These are phyloP conservation scores for Ambispora gerdemannii DNA, from an alignment of 192 early-diverging fungal species.

Conservation along the genomic window DNA sequence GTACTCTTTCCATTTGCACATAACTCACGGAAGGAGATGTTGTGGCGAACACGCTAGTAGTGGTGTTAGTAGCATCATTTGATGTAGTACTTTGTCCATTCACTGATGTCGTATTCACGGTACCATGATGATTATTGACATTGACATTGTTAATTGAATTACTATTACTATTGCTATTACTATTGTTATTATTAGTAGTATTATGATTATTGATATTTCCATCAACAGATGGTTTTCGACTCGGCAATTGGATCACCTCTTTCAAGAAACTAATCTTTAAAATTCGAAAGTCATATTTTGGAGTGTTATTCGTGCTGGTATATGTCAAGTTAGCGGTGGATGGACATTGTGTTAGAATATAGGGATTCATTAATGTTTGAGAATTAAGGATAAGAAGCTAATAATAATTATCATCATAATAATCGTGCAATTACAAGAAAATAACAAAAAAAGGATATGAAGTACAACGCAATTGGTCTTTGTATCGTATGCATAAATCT, in stretches of 20 bases:
- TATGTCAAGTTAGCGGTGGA: conserved; percentile 17
- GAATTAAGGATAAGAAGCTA: conserved; percentile 23
- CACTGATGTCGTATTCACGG: not conserved
- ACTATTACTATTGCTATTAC: not conserved
- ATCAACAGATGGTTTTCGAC: conserved; percentile 21
- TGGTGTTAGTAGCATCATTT: conserved; percentile 10
- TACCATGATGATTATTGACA: not conserved
- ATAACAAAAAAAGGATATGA: conserved; percentile 55
- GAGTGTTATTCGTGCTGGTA: conserved; percentile 12
- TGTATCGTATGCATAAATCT: conserved; percentile 56
- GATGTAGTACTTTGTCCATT: conserved; percentile 24
- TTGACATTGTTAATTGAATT: not conserved
- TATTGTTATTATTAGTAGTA: conserved; percentile 4
- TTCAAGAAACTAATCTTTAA: conserved; percentile 60
- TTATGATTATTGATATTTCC: not conserved
- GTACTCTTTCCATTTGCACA: conserved; percentile 54
- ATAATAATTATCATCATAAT: conserved; percentile 1
- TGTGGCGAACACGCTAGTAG: conserved; percentile 35
- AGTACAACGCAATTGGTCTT: conserved; percentile 61
- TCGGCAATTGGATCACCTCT: conserved; percentile 43
- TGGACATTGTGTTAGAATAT: conserved; percentile 39
- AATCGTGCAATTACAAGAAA: conserved; percentile 6
- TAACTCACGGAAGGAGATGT: conserved; percentile 39
- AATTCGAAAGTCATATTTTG: conserved; percentile 53
- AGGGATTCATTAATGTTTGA: not conserved